Base-by-base conservation (phyloP, 2,329 filamentous ascomycete genomes). In the Cryphonectria carpinicola region DNA sequence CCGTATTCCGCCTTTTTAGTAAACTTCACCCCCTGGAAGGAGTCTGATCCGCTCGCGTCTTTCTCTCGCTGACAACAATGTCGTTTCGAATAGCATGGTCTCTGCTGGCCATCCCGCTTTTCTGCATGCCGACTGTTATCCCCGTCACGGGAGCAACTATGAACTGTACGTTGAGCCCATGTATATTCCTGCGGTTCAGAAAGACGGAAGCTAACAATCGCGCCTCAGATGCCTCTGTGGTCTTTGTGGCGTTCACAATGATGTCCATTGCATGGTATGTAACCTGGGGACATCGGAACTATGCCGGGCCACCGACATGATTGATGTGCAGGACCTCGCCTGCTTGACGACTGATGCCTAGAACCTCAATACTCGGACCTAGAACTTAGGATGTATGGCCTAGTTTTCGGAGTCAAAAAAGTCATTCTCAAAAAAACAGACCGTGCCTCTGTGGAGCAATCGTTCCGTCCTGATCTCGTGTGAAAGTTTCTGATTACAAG, bases 111-210 rank as follows among this genome's bases (percentile, higher is more conserved):
- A 87, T 93, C 67, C 90, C 91, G 1, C 86, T 93, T 22, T 93
- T 93, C 84, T 93, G 89, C 80, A 92, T 92, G 89, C 91, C 90
- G 0, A 86, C 88, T 0, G 80, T 80, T 60, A 81, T 92, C n/a
- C 89, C 89, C 7, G 89, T 92, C 54, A 86, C 84, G 0, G 80
- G 85, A 7, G 78, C 81, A 25, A 85, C 83, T 54, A 90, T 93
- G 84, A 94, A 94, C 84, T 94, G 66, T 68, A 63, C n/a, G 66
- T 68, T 28, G 14, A 14, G 32, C 13, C 41, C 19, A 25, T 46
- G 19, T 49, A 8, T 35, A 5, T 41, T 4, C 19, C n/a, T 13
- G 19, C 39, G 8, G 4, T 25, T 14, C 39, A 4, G 14, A 14
- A 49, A n/a, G 19, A 14, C 19, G 25, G 8, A 52, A 39, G 39